Base-by-base conservation (phyloP, 1,284 basidiomycete species). In the Irpex rosettiformis region DNA sequence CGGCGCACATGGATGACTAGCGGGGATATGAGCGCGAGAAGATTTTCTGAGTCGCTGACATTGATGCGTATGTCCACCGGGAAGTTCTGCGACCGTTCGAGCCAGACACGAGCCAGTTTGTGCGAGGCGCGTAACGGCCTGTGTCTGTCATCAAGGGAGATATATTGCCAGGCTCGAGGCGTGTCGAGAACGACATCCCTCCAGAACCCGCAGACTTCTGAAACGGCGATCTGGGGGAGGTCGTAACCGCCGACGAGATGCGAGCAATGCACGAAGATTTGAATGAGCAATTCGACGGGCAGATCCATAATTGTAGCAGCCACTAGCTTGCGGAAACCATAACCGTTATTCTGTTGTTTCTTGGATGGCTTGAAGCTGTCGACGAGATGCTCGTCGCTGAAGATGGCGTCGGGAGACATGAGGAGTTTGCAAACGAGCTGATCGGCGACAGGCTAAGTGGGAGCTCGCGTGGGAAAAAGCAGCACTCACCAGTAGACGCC, bases 11-110 rank as follows among this genome's bases (percentile, higher is more conserved):
- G 71, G 10, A 77, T 74, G 1, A 89, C 70, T 43, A 88, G 74
- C 7, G 84, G 85, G 0, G 85, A 84, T 28, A 89, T 72, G 60
- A 89, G 75, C 8, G 86, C 79, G 3, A 89, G 75, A 37, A 89
- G 73, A 58, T 73, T 73, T 62, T 87, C 81, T 21, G 75, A 67
- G 57, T 80, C 74, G 13, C 71, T 58, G n/a, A 84, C 70, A 27
- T 81, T 70, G 58, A 88, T 66, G 42, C 81, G 73, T 42, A 90
- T 74, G 63, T 80, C 76, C 62, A 88, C 79, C 0, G 75, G 75
- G 24, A 88, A 75, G 0, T 80, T 79, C 7, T 69, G 62, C 2
- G 85, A 85, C 45, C 75, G 79, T 55, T 71, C 64, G 27, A 81
- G 72, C 85, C 84, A 91, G 0, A 83, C 66, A 21, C 72, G 65